These are phyloP conservation scores for Cryomyces minteri DNA, from an alignment of 495 filamentous ascomycete genomes.

Conservation along the genomic window DNA sequence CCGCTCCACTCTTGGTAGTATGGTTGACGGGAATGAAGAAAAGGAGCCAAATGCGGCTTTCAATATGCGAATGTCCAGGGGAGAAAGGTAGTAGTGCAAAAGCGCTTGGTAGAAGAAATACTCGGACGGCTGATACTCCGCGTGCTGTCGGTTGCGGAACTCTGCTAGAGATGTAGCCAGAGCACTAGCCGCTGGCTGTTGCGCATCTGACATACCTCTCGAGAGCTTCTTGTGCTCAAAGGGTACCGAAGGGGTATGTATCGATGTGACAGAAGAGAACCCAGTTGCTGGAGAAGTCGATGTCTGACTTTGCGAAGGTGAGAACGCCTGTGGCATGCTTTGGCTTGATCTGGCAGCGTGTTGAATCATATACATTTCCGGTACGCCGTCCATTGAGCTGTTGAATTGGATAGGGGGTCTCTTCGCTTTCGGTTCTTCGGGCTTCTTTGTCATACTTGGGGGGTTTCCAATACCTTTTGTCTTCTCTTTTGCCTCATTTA, in stretches of 20 bases:
- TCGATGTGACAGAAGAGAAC: neutral
- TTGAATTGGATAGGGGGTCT: constrained; percentile 30
- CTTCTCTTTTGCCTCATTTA: constrained; percentile 56
- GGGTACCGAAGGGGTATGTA: constrained; percentile 7
- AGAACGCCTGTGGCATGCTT: constrained; percentile 5
- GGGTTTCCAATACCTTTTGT: constrained; percentile 53
- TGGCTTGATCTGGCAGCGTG: constrained; percentile 27
- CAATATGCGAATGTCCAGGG: constrained; percentile 88
- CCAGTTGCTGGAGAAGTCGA: neutral
- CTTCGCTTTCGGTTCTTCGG: constrained; percentile 25
- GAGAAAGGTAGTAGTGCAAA: constrained; percentile 80
- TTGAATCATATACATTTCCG: constrained; percentile 34
- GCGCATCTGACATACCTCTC: constrained; percentile 10
- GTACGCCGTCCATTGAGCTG: constrained; percentile 24
- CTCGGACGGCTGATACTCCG: constrained; percentile 21
- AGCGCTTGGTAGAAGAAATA: constrained; percentile 87
- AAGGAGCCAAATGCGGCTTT: constrained; percentile 80
- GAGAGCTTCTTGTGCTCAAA: neutral
- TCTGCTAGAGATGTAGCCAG: constrained; percentile 17
- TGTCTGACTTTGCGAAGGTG: neutral
- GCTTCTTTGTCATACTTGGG: constrained; percentile 34
- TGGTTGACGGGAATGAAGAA: constrained; percentile 65
- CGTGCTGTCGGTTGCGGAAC: constrained; percentile 21
- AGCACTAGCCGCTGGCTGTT: neutral
- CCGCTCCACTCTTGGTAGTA: constrained; percentile 80